Percentiles rank a stretch among this genome's conserved stretches.
Conservation (phyloP, 371 early-diverging fungal species). For the Haplosporangium sp. region DNA sequence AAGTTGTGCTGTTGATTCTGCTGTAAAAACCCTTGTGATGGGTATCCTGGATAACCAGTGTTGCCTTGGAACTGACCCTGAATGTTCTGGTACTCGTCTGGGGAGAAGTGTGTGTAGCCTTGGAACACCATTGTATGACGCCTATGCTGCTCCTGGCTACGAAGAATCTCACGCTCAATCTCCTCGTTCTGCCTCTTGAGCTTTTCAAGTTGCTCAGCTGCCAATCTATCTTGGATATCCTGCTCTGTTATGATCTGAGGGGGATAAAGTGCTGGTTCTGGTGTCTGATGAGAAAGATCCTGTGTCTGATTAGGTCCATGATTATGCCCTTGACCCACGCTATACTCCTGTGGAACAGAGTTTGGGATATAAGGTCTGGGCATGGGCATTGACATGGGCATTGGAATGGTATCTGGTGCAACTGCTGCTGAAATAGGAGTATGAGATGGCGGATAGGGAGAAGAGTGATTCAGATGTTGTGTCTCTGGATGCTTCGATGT, state of each 20-base stretch:
- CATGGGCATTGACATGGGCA: constrained; percentile 35
- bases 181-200: constrained; percentile 36
- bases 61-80: constrained; percentile 13
- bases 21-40: constrained; percentile 15
- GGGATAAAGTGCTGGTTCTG: constrained; percentile 34
- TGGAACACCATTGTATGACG: not conserved
- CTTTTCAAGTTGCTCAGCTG: constrained; percentile 36
- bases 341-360: constrained; percentile 7
- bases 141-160: constrained; percentile 20
- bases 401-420: constrained; percentile 8
- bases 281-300: constrained; percentile 17
- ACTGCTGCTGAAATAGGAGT: not conserved
- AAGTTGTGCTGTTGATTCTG: constrained; percentile 11
- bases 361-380: constrained; percentile 25
- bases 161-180: constrained; percentile 30
- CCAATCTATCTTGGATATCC: constrained; percentile 25
- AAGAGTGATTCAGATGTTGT: constrained; percentile 6
- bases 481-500: constrained; percentile 9
- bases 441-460: constrained; percentile 15
- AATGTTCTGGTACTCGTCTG: constrained; percentile 14
- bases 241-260: constrained; percentile 43
- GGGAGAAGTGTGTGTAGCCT: constrained; percentile 16
- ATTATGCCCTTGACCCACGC: constrained; percentile 4
- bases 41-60: constrained; percentile 6
- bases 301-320: constrained; percentile 8